phyloP scores from a whole-genome alignment of 176 grass and related monocot species.

The Triticum turgidum region DNA sequence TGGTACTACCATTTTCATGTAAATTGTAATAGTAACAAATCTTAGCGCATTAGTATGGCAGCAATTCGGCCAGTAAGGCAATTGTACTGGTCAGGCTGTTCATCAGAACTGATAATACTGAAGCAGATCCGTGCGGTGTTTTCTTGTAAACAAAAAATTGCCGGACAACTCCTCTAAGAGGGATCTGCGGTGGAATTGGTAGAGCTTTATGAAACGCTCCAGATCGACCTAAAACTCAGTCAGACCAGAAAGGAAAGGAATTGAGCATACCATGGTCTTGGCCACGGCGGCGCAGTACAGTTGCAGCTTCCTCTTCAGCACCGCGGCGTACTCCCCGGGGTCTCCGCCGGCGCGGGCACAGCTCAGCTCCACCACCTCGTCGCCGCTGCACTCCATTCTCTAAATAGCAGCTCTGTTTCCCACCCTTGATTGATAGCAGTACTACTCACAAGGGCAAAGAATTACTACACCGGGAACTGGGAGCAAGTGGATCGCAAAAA shows the following conservation, averaged over 20 bases:
- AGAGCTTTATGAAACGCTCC: neutral
- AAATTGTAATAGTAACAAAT: neutral
- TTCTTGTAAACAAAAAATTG: neutral
- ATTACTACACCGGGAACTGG: neutral
- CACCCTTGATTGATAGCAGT: neutral
- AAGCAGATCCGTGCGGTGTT: neutral
- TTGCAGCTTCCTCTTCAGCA: slow-evolving; percentile 79
- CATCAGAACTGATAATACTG: neutral
- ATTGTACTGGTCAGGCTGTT: neutral
- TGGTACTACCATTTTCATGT: neutral
- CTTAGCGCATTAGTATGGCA: neutral
- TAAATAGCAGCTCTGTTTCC: neutral
- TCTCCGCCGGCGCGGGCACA: slow-evolving; percentile 31
- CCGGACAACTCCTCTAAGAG: neutral
- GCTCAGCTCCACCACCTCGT: slow-evolving; percentile 44
- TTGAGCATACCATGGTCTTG: slow-evolving; percentile 56
- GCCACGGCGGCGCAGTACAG: slow-evolving; percentile 83
- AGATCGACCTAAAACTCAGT: neutral
- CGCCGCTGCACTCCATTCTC: slow-evolving; percentile 29
- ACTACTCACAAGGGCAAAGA: neutral
- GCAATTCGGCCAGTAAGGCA: neutral
- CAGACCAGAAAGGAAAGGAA: neutral
- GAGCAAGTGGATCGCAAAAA: neutral
- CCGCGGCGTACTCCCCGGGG: slow-evolving; percentile 41
- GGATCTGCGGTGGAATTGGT: neutral